Base-by-base conservation (phyloP, 306 rosid genomes). In the Lablab purpureus region DNA sequence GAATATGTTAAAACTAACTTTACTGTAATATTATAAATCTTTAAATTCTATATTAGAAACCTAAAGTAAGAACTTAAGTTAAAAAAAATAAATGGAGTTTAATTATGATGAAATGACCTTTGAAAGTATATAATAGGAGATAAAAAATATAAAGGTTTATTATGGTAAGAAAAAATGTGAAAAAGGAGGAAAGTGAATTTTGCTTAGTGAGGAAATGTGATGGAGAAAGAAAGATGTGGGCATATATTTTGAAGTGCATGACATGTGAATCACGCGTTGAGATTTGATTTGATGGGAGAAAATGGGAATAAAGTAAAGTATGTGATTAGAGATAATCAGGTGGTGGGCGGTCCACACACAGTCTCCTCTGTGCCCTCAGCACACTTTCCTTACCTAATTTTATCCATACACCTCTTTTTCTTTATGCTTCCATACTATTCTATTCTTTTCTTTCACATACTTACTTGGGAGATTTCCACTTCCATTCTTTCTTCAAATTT, bases 251-350 rank as follows among this genome's bases (percentile, higher is more conserved):
- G 6, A 70, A 82, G 74, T 32, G 78, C 80, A 78, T 78, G 77
- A 65, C 80, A 78, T 78, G 80, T 65, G 86, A 73, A 83, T 78
- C 76, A 83, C 62, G 79, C 80, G 25, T 73, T 56, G 7, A 23
- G 71, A 0, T 65, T 78, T 83, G 15, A 43, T 43, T 13, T 43
- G 4, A 55, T 71, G 58, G 40, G 49, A 77, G 65, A 72, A 83
- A 72, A 34, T 78, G 1, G 23, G 83, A 83, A 77, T 83, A 77
- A 83, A 71, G 75, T 82, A 40, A 40, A 13, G 2, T n/a, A n/a
- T n/a, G 13, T 23, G 58, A 77, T 63, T 45, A 30, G 30, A 1
- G 45, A 77, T 64, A 14, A 78, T 77, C 76, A 77, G 86, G 80
- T 83, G 86, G 82, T 83, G 23, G 86, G 86, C 71, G 51, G 72